Percentiles rank a stretch among this genome's conserved stretches.
These are phyloP conservation scores for Funneliformis mosseae DNA, from an alignment of 192 early-diverging fungal genomes.

Conservation along the genomic window DNA sequence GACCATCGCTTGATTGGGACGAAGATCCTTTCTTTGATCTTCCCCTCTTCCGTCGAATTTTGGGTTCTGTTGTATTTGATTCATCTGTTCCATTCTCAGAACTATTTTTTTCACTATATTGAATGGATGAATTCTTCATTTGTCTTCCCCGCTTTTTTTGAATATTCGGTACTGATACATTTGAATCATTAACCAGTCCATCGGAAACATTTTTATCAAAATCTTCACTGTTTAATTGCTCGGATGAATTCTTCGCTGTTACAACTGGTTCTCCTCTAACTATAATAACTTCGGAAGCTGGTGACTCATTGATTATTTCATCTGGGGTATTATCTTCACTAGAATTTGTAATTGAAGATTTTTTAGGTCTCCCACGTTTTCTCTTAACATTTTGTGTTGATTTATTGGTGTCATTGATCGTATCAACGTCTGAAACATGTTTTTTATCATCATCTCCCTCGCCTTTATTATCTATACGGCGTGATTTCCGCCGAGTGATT, in stretches of 20 bases:
- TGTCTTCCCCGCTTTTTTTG: conserved; percentile 8
- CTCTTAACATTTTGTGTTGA: neutral
- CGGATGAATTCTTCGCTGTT: neutral
- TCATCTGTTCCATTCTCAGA: neutral
- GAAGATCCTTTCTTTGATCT: neutral
- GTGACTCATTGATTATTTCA: neutral
- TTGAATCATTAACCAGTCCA: neutral
- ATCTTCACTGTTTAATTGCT: neutral
- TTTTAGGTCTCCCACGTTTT: conserved; percentile 2
- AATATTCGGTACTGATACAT: neutral
- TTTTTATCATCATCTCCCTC: neutral
- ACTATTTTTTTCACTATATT: neutral
- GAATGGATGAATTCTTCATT: neutral
- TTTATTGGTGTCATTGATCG: neutral
- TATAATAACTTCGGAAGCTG: neutral
- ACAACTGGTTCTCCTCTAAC: too few relatives aligned
- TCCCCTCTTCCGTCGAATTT: neutral
- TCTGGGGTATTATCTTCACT: neutral
- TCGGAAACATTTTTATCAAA: too few relatives aligned
- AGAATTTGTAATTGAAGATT: neutral
- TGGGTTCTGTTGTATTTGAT: neutral
- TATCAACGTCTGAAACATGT: neutral
- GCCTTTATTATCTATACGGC: neutral
- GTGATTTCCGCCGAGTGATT: neutral
- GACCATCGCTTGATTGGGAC: neutral